phyloP scores from a whole-genome alignment of 1,284 basidiomycete genomes.

The Ceratobasidium sp. region DNA sequence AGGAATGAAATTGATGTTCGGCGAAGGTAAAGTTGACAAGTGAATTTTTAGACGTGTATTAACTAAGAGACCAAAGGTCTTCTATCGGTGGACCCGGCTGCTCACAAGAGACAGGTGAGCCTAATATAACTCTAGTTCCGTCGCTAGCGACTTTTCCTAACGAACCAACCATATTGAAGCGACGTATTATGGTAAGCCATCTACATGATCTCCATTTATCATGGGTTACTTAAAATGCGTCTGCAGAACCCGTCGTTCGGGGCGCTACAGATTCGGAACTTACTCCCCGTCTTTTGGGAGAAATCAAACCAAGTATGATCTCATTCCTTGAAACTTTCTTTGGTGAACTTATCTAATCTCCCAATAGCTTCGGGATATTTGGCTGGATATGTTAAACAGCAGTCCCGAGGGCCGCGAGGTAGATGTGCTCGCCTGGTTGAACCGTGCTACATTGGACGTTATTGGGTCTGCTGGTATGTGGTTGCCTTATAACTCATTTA shows the following conservation, averaged over 20 bases:
- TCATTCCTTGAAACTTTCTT: background rate
- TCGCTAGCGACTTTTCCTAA: no score
- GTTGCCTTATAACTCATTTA: no score
- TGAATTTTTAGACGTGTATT: background rate
- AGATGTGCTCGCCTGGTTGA: constrained; percentile 70
- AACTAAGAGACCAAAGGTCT: background rate
- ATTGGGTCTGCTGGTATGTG: constrained; percentile 73
- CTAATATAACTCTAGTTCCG: no score
- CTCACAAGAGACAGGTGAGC: constrained; percentile 39
- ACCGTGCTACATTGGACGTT: constrained; percentile 72
- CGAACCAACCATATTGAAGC: constrained; percentile 9
- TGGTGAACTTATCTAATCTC: background rate
- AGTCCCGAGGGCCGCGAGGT: constrained; percentile 50
- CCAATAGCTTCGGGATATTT: constrained; percentile 47
- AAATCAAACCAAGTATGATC: constrained; percentile 44
- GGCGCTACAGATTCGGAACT: constrained; percentile 43
- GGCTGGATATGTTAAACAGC: constrained; percentile 28
- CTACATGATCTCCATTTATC: no score
- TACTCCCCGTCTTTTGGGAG: constrained; percentile 45
- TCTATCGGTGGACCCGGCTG: constrained; percentile 15
- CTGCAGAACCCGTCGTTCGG: constrained; percentile 47
- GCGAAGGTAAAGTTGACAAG: constrained; percentile 21
- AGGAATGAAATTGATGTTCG: constrained; percentile 23
- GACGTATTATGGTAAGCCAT: constrained; percentile 45
- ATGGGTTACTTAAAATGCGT: no score